These are phyloP conservation scores for Dryadomyces quercus-mongolicae DNA, from an alignment of 2,329 filamentous ascomycete genomes.

Conservation along the genomic window DNA sequence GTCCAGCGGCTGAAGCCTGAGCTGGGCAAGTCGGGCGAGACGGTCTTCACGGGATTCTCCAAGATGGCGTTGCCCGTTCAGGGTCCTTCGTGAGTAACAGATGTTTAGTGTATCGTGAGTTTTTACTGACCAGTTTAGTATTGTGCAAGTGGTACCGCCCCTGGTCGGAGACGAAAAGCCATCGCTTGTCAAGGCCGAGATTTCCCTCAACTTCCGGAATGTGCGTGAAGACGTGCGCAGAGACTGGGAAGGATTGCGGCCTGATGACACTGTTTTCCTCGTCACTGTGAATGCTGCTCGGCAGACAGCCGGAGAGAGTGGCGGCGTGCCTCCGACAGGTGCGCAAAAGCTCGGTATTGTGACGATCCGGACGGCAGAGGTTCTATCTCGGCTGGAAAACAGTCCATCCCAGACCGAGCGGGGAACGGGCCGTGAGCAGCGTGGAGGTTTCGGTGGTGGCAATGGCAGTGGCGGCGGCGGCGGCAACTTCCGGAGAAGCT, in stretches of 20 bases:
- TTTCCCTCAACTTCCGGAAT: slow-evolving; percentile 70
- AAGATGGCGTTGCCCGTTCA: slow-evolving; percentile 84
- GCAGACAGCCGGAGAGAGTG: slow-evolving; percentile 40
- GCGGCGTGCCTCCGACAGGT: slow-evolving; percentile 24
- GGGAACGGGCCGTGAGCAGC: slow-evolving; percentile 46
- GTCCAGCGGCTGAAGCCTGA: slow-evolving; percentile 69
- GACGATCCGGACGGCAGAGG: slow-evolving; percentile 67
- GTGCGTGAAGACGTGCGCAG: slow-evolving; percentile 62
- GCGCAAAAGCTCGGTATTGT: slow-evolving; percentile 54
- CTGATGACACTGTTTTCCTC: slow-evolving; percentile 84
- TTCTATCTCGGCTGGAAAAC: slow-evolving; percentile 76
- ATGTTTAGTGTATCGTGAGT: background rate
- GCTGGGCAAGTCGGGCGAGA: slow-evolving; percentile 49
- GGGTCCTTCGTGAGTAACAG: slow-evolving; percentile 49
- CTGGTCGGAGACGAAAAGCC: slow-evolving; percentile 73
- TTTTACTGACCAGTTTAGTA: slow-evolving; percentile 26
- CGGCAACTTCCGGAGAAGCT: slow-evolving; percentile 42
- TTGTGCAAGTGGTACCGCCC: slow-evolving; percentile 74
- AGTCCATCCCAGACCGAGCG: slow-evolving; percentile 39
- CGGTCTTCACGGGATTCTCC: slow-evolving; percentile 70
- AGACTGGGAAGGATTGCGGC: slow-evolving; percentile 83
- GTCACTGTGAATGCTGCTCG: slow-evolving; percentile 58
- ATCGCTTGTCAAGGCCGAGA: slow-evolving; percentile 76
- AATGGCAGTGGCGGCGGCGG: slow-evolving; percentile 26
- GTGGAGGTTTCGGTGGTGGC: slow-evolving; percentile 47